A percentile compares a stretch with the other conserved stretches of the same genome.
phyloP scores from a whole-genome alignment of 352 stramenopile genomes.

The Globisporangium echinulatum region DNA sequence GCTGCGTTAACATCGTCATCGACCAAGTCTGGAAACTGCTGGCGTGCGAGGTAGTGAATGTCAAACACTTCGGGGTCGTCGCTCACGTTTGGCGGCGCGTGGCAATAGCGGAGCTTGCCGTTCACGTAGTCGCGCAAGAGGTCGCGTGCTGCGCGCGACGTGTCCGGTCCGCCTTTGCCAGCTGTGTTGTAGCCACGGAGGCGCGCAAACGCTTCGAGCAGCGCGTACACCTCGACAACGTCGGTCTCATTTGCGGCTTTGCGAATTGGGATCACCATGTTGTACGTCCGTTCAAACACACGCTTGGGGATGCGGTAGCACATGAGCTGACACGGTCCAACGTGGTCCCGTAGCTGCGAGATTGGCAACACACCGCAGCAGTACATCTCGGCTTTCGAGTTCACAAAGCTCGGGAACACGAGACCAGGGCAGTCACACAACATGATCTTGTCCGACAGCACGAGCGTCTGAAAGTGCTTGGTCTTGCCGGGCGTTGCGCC shows the following conservation, averaged over 20 bases:
- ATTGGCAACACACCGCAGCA: constrained; percentile 98
- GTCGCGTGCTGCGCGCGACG: constrained; percentile 91
- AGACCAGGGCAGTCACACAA: constrained; percentile 99
- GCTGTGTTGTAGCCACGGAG: constrained; percentile 91
- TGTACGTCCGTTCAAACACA: constrained; percentile 96
- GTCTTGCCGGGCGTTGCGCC: constrained; percentile 98
- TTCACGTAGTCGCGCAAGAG: constrained; percentile 98
- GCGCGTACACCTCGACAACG: constrained; percentile 68
- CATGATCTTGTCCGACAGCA: constrained; percentile 95
- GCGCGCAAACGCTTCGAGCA: constrained; percentile 77
- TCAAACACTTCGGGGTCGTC: constrained; percentile 60
- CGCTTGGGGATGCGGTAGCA: constrained; percentile 92
- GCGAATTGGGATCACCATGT: constrained; percentile 86
- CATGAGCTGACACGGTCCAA: constrained; percentile 92
- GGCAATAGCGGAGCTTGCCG: constrained; percentile 96
- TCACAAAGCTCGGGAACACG: constrained; percentile 99
- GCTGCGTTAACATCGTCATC: constrained; percentile 11
- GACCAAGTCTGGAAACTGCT: constrained; percentile 50
- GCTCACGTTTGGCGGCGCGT: constrained; percentile 81
- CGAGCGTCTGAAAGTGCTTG: constrained; percentile 99
- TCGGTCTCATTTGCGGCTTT: constrained; percentile 70
- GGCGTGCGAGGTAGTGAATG: constrained; percentile 55
- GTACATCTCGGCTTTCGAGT: constrained; percentile 98
- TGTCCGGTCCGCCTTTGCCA: constrained; percentile 93
- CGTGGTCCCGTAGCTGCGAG: constrained; percentile 96